Evolutionary conservation across 352 stramenopile genomes (phyloP), one percentile per base, ranked within the genome.

Genomic region (Phytophthora idaei): DNA sequence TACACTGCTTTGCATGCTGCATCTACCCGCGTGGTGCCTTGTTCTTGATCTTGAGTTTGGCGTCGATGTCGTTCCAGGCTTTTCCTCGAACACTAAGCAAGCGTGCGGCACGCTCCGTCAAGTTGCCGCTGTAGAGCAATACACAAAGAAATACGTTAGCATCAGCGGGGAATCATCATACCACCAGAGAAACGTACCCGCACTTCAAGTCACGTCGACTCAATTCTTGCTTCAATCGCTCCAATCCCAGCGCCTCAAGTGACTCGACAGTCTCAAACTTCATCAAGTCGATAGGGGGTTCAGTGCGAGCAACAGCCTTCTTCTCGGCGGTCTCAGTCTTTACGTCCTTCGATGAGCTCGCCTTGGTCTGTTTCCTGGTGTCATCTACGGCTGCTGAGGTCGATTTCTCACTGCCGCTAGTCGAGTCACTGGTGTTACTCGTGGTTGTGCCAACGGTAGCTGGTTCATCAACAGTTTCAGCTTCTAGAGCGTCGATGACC

Each of bases 141-240:
- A 53, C 32, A 58, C 7, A 63, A 62, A 32, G 52, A 34, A 29
- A 6, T 36, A 52, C 57, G 15, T 57, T 54, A 69, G 45, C 31
- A 29, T 62, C 2, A 39, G 3, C 39, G 15, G 57, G 7, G 6
- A 6, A 44, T 57, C 27, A 50, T 17, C 45, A 59, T 28, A 28
- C 12, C 36, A 17, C n/a, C 36, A 12, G 34, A 39, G 8, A 3
- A 6, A 78, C 81, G 32, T 88, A 95, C 87, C 97, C 97, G 86
- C 96, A 99, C 76, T 99, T 99, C 28, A 99, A 82, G 11, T 91
- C 89, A 31, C 98, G 87, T 37, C 80, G 80, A 71, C 89, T 79
- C 5, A 99, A 81, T 61, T 98, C 92, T 14, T 83, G 72, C 77
- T 99, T 99, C 12, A 99, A 74, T 10, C 62, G 67, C 52, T 98